phyloP scores from a whole-genome alignment of 345 rosid species.

The Camelina hispida region DNA sequence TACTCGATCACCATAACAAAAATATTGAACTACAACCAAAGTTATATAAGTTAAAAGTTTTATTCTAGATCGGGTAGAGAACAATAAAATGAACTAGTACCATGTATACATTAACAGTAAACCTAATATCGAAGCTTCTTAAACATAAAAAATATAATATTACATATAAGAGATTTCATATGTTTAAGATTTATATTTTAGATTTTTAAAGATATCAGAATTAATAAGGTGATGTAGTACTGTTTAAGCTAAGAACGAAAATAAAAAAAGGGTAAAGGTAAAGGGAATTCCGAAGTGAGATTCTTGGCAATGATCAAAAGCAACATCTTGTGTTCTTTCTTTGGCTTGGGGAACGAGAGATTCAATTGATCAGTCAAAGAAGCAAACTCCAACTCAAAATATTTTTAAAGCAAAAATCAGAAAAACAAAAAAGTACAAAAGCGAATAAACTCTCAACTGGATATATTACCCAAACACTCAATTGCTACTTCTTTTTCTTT shows the following conservation, averaged over 20 bases:
- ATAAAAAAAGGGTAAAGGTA: constrained; percentile 30
- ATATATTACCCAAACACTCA: constrained; percentile 41
- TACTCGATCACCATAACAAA: not conserved
- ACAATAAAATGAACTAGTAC: not conserved
- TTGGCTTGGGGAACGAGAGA: constrained; percentile 46
- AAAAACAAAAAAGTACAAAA: constrained; percentile 33
- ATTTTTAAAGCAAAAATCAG: constrained; percentile 27
- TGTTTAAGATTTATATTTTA: no score
- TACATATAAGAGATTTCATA: no score
- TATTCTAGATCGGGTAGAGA: not conserved
- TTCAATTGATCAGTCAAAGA: constrained; percentile 50
- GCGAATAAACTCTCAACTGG: constrained; percentile 40
- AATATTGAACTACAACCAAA: not conserved
- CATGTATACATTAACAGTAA: no score
- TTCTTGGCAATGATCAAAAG: constrained; percentile 51
- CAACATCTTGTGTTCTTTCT: constrained; percentile 46
- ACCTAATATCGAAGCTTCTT: no score
- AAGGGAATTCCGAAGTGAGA: constrained; percentile 44
- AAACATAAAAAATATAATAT: no score
- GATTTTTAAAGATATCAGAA: no score
- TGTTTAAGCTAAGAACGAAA: no score
- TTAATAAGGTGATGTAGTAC: no score
- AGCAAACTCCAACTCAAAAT: constrained; percentile 46
- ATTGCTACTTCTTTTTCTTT: constrained; percentile 43
- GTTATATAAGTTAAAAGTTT: not conserved